Evolutionary conservation across 192 early-diverging fungal species (phyloP), one percentile per base, ranked within the genome.

Genomic region (Coemansia reversa): DNA sequence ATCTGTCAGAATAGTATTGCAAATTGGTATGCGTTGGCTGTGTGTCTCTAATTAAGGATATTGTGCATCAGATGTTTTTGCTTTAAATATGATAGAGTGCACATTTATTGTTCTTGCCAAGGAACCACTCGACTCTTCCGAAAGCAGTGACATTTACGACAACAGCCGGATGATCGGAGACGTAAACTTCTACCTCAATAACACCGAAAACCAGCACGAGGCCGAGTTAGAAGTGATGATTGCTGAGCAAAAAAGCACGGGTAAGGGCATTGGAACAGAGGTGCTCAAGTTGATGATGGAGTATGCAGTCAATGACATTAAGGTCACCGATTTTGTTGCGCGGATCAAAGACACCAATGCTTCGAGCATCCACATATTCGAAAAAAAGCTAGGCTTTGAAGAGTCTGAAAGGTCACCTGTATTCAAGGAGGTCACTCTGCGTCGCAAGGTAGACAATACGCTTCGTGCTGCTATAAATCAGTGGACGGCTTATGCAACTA

Each of bases 181-280:
- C 74, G 92, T 94, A 20, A 98, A 98, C 73, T 86, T 98, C 53
- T 98, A 91, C 71, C 89, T 93, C 45, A 95, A 93, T 74, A 90
- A 92, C 75, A 72, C 76, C 55, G 86, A 95, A 54, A 84, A 92
- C 66, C 78, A 79, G 12, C 62, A 79, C 65, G 78, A 86, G 49
- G 91, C 89, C 19, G 96, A 98, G 73, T 87, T 98, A 52, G 94
- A 97, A 57, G 87, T 95, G 22, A 98, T 98, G 96, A 88, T 98
- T 72, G 96, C 96, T 39, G 94, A 82, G 55, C 33, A 65, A 23
- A 33, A 33, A 2, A 47, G 42, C 27, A 50, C 66, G 0, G 75
- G 75, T 39, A 62, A 62, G 11, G 80, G 80, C 3, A 53, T 75
- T 5, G 80, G 71, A 16, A 82, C 71, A 5, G 80, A 82, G 53